These are phyloP conservation scores for Picea sitchensis DNA, from an alignment of 75 land plant species.

Conservation along the genomic window DNA sequence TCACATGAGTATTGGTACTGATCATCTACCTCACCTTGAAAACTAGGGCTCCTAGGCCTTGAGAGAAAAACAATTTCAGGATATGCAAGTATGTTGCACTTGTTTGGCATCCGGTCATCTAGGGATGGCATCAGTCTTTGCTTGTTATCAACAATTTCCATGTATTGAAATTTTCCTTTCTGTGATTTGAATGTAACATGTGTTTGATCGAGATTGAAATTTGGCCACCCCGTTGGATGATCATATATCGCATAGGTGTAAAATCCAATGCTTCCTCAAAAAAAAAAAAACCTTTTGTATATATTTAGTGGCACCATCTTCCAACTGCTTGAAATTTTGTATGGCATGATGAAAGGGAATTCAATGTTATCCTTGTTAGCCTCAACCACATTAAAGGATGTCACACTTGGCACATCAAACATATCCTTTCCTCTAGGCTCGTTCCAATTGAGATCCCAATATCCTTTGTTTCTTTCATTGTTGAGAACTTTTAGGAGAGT, in stretches of 20 bases:
- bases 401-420: constrained; percentile 32
- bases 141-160: constrained; percentile 68
- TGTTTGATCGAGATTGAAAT: constrained; percentile 49
- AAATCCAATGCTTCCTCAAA: constrained; percentile 62
- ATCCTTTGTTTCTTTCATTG: constrained; percentile 31
- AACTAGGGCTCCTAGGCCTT: too few species aligned
- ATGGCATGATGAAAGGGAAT: too few species aligned
- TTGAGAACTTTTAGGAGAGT: constrained; percentile 36
- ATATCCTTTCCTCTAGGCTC: constrained; percentile 39
- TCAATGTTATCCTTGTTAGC: too few species aligned
- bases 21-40: too few species aligned
- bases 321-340: too few species aligned
- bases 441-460: constrained; percentile 68
- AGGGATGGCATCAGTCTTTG: constrained; percentile 1
- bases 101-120: too few species aligned
- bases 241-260: constrained; percentile 76
- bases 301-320: too few species aligned
- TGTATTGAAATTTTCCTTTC: constrained; percentile 82
- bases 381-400: too few species aligned
- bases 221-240: constrained; percentile 57
- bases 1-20: too few species aligned
- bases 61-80: too few species aligned
- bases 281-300: constrained; percentile 49
- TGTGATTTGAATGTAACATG: constrained; percentile 75
- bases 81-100: too few species aligned